phyloP scores from a whole-genome alignment of 2,329 filamentous ascomycete genomes.

The Sphaerostilbella broomeana region DNA sequence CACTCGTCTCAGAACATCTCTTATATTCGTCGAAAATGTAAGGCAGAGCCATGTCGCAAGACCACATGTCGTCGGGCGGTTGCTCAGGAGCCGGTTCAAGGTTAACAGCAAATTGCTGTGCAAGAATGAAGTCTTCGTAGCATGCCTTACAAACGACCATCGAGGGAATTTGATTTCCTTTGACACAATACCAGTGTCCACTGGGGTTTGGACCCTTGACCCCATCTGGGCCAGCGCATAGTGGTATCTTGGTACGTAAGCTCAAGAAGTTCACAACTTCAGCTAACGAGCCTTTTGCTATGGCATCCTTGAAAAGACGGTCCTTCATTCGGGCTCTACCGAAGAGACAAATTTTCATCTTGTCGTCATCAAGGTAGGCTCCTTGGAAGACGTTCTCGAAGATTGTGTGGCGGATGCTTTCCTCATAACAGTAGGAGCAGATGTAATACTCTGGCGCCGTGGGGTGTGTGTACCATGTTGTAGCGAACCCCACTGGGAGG shows the following conservation, averaged over 20 bases:
- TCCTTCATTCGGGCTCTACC: neutral
- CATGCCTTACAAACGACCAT: constrained; percentile 15
- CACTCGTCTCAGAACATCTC: neutral
- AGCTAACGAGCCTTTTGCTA: neutral
- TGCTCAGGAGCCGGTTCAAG: neutral
- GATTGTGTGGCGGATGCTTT: neutral
- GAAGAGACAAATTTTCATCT: neutral
- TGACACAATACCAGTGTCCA: neutral
- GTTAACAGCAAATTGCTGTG: constrained; percentile 7
- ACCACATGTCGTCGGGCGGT: neutral
- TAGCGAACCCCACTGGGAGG: no score
- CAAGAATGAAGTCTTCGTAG: constrained; percentile 12
- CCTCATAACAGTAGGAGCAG: neutral
- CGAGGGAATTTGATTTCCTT: neutral
- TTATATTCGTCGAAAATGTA: neutral
- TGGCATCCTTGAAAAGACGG: neutral
- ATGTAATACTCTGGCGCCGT: neutral
- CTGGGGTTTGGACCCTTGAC: no score
- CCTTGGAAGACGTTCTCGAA: neutral
- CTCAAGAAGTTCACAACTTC: neutral
- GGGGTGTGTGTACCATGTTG: neutral
- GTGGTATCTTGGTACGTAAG: neutral
- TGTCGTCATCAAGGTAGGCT: no score
- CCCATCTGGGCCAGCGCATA: neutral
- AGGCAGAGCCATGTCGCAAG: neutral